Base-by-base conservation (phyloP, 139 green algal genomes). In the Tetradesmus lagerheimii region DNA sequence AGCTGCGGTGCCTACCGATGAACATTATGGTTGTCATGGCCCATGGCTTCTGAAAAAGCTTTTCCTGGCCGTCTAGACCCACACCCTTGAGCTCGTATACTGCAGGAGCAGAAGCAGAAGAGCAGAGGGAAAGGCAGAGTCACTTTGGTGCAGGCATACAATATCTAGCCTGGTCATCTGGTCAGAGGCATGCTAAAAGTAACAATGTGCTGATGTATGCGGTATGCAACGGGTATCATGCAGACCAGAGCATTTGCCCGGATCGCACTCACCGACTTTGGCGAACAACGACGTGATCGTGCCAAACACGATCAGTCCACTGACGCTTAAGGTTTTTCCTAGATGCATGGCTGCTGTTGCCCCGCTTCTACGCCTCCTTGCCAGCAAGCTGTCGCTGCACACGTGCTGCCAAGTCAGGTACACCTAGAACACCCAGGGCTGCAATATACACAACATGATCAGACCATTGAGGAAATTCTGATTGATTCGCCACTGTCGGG, bases 211-310 rank as follows among this genome's bases (percentile, higher is more conserved):
- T 38, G 5, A 15, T 43, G 71, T 4, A 23, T 34, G 14, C 34
- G 35, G 35, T 12, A 37, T 47, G 15, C n/a, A 41, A 11, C 15
- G 18, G 74, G 15, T 9, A 23, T 27, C 23, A 64, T 64, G 4
- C 4, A 37, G 45, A 12, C 5, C 2, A 23, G 14, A 38, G 43
- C 1, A 38, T 5, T 27, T 41, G 20, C 23, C 29, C 41, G n/a
- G 38, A 6, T 34, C 64, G 35, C 43, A 87, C 93, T 88, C 82
- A 98, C 96, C 96, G 41, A 98, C 96, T 79, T 98, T 98, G 0
- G 96, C 95, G 25, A 97, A 94, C 6, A 98, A 83, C 2, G 93
- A 96, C 0, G 96, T 97, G n/a, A 93, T 96, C 0, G 97, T 98
- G 12, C 97, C 97, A 41, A 98, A 98, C 0, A 95, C 62, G 0